Evolutionary conservation across 345 rosid species (phyloP).

Genomic region (Ceriops decandra): DNA sequence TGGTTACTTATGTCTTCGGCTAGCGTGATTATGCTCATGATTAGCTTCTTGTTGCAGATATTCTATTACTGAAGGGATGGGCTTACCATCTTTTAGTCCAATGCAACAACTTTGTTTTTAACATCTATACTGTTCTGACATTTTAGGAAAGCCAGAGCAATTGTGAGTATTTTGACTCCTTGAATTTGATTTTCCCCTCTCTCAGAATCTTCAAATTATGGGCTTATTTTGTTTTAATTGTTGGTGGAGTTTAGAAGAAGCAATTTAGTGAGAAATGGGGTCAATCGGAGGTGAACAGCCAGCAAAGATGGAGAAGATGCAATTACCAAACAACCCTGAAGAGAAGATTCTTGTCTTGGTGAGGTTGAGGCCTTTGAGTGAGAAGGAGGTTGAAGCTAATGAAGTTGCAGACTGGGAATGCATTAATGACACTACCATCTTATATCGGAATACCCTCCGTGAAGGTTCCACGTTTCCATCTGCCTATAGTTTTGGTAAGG

Average conservation of each 20-base stretch:
- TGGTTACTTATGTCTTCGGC: slow-evolving; percentile 41
- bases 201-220: slow-evolving; percentile 22
- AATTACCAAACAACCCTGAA: slow-evolving; percentile 51
- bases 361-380: slow-evolving; percentile 92
- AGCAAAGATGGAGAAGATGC: slow-evolving; percentile 71
- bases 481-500: slow-evolving; percentile 82
- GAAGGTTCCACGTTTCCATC: slow-evolving; percentile 96
- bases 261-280: slow-evolving; percentile 52
- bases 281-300: slow-evolving; percentile 73
- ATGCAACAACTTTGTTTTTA: slow-evolving; percentile 40
- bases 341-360: slow-evolving; percentile 92
- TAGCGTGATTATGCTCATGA: slow-evolving; percentile 44
- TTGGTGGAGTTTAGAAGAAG: slow-evolving; percentile 22
- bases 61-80: slow-evolving; percentile 23
- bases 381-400: slow-evolving; percentile 62
- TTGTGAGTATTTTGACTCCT: slow-evolving; percentile 18
- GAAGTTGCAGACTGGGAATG: slow-evolving; percentile 98
- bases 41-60: slow-evolving; percentile 45
- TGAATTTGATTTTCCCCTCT: slow-evolving; percentile 22
- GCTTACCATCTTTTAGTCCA: slow-evolving; percentile 29
- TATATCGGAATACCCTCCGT: slow-evolving; percentile 88
- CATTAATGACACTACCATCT: slow-evolving; percentile 73
- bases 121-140: slow-evolving; percentile 26
- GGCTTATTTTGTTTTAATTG: slow-evolving; percentile 22
- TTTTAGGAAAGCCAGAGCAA: slow-evolving; percentile 35